phyloP scores from a whole-genome alignment of 2,329 filamentous ascomycete species.

The Phaeophleospora eucalypticola region DNA sequence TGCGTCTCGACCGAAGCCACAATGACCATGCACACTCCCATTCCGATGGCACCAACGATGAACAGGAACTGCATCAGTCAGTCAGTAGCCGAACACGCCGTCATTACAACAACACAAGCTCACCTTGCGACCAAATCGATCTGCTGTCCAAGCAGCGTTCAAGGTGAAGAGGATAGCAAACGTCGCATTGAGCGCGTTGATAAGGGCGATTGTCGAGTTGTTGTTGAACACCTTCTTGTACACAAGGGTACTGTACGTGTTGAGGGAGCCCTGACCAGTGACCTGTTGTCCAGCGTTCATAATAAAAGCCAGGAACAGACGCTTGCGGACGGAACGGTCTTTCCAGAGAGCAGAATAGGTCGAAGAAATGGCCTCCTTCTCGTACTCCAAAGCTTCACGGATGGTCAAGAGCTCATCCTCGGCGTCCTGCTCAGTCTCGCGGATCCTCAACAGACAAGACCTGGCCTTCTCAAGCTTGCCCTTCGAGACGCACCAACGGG shows the following conservation, averaged over 20 bases:
- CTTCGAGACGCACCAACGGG: constrained; percentile 64
- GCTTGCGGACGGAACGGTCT: constrained; percentile 64
- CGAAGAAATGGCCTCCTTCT: constrained; percentile 63
- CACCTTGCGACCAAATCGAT: constrained; percentile 62
- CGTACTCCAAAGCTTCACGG: constrained; percentile 65
- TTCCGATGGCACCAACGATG: constrained; percentile 64
- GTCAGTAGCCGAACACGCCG: not conserved
- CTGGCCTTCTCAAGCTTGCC: constrained; percentile 59
- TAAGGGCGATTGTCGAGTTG: constrained; percentile 60
- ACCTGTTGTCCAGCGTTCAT: constrained; percentile 69
- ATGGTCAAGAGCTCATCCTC: constrained; percentile 64
- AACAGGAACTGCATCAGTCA: constrained; percentile 58
- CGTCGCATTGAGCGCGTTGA: constrained; percentile 71
- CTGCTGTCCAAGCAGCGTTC: constrained; percentile 69
- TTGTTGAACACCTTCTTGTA: constrained; percentile 66
- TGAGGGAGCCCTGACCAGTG: constrained; percentile 68
- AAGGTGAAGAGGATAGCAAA: constrained; percentile 69
- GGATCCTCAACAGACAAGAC: constrained; percentile 54
- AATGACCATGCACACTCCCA: constrained; percentile 67
- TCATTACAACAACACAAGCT: not conserved
- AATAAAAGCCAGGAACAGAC: constrained; percentile 60
- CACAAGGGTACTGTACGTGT: constrained; percentile 69
- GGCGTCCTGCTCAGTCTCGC: constrained; percentile 61
- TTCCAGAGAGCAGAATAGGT: constrained; percentile 65
- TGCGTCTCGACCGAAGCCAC: constrained; percentile 53